Conservation (phyloP, 2,329 filamentous ascomycete species). For the Cucurbitaria berberidis region DNA sequence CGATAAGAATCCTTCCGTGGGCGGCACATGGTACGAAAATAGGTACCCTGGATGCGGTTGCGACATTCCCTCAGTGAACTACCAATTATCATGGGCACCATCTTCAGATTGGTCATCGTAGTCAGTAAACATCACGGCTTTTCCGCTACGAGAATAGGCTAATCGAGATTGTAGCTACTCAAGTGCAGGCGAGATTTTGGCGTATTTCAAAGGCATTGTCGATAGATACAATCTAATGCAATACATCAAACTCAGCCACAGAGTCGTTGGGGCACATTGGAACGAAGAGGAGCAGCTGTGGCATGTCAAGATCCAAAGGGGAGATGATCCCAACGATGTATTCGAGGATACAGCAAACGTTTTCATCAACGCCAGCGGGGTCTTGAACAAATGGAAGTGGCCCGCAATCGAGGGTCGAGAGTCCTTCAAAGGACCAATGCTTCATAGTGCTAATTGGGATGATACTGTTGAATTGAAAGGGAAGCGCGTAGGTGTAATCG, state of each 20-base stretch:
- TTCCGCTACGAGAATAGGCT: neutral
- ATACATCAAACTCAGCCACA: neutral
- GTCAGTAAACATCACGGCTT: neutral
- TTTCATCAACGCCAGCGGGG: neutral
- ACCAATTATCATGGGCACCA: constrained; percentile 54
- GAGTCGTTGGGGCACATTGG: neutral
- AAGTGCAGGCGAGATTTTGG: constrained; percentile 53
- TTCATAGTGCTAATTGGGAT: constrained; percentile 50
- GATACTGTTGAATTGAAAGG: constrained; percentile 38
- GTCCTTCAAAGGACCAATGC: constrained; percentile 48
- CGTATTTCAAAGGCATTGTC: constrained; percentile 52
- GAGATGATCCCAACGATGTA: neutral
- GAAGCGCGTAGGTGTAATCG: constrained; percentile 49
- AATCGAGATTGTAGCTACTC: constrained; percentile 40
- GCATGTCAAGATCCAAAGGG: neutral
- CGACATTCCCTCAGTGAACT: constrained; percentile 1
- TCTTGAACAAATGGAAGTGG: constrained; percentile 41
- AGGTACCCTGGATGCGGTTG: constrained; percentile 2
- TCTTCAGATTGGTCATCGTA: constrained; percentile 49
- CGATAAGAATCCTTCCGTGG: constrained; percentile 4
- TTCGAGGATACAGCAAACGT: neutral
- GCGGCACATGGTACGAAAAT: constrained; percentile 4
- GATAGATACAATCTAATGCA: neutral
- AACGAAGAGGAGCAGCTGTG: neutral
- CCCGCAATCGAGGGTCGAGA: constrained; percentile 47